A percentile compares a stretch with the other conserved stretches of the same genome.
These are phyloP conservation scores for Hymenoscyphus infarciens DNA, from an alignment of 2,329 filamentous ascomycete genomes.

Conservation along the genomic window DNA sequence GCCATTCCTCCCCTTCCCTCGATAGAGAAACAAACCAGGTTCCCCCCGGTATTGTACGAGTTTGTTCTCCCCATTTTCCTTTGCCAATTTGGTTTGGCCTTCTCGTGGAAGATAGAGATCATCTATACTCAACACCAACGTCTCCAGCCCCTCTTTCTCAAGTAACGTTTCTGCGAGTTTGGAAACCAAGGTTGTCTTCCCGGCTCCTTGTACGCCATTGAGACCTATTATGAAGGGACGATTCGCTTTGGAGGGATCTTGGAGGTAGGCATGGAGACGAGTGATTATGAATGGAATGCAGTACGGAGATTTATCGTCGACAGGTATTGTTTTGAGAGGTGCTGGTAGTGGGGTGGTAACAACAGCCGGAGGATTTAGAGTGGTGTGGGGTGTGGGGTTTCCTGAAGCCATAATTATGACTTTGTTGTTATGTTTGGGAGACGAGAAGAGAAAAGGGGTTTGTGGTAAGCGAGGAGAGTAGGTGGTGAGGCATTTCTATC, in stretches of 20 bases:
- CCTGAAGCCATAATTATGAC: not conserved
- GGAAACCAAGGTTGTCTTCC: conserved; percentile 83
- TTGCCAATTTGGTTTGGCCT: conserved; percentile 51
- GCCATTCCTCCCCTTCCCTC: not conserved
- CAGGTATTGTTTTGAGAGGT: conserved; percentile 40
- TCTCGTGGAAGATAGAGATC: conserved; percentile 65
- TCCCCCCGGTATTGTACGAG: conserved; percentile 65
- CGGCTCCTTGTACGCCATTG: conserved; percentile 87
- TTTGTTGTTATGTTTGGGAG: not conserved
- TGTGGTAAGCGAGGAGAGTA: not conserved
- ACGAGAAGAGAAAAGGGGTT: not conserved
- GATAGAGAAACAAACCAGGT: conserved; percentile 41
- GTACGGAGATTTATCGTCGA: conserved; percentile 75
- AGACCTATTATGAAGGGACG: conserved; percentile 81
- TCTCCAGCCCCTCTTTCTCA: conserved; percentile 49
- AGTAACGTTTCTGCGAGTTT: conserved; percentile 56
- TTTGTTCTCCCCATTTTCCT: conserved; percentile 52
- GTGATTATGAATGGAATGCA: conserved; percentile 74
- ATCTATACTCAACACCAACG: conserved; percentile 61
- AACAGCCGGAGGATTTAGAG: not conserved
- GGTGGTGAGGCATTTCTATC: not conserved
- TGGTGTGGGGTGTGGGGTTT: not conserved
- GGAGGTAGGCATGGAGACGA: conserved; percentile 50
- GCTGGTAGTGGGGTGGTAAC: not conserved
- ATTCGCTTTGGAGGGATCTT: conserved; percentile 29